These are phyloP conservation scores for Aspergillus hancockii DNA, from an alignment of 495 filamentous ascomycete species.

Conservation along the genomic window DNA sequence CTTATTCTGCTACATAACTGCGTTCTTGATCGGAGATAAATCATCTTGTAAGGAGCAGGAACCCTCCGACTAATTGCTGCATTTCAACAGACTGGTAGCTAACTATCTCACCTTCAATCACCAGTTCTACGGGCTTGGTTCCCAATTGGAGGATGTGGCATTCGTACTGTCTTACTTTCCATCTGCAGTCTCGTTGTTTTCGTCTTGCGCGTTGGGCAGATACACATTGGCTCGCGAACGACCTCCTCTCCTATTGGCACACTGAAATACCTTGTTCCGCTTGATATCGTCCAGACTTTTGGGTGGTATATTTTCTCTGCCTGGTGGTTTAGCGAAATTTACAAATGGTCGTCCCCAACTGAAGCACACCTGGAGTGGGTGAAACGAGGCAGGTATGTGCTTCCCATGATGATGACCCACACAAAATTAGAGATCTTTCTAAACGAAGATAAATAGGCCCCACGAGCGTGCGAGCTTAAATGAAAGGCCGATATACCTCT, in stretches of 20 bases:
- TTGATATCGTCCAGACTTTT: constrained; percentile 65
- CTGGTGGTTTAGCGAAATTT: constrained; percentile 78
- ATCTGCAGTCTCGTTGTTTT: constrained; percentile 67
- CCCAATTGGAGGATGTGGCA: constrained; percentile 70
- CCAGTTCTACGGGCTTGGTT: constrained; percentile 85
- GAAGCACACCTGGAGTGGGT: constrained; percentile 69
- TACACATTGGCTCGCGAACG: constrained; percentile 71
- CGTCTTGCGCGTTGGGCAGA: constrained; percentile 80
- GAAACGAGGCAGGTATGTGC: constrained; percentile 60
- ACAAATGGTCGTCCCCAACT: constrained; percentile 72
- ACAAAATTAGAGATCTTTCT: neutral
- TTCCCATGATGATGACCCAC: neutral
- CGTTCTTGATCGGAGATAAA: constrained; percentile 70
- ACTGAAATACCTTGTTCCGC: constrained; percentile 54
- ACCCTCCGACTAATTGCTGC: constrained; percentile 1
- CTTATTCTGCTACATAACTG: constrained; percentile 70
- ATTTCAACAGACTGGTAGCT: constrained; percentile 15
- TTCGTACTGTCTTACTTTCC: constrained; percentile 73
- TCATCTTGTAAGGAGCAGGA: constrained; percentile 58
- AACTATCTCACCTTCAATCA: neutral
- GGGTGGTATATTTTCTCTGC: constrained; percentile 76
- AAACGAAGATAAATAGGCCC: constrained; percentile 33
- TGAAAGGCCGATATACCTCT: constrained; percentile 81
- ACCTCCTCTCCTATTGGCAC: constrained; percentile 66
- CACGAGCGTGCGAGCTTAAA: constrained; percentile 81